phyloP scores from a whole-genome alignment of 1,139 yeast genomes.

The Pichia sp. region DNA sequence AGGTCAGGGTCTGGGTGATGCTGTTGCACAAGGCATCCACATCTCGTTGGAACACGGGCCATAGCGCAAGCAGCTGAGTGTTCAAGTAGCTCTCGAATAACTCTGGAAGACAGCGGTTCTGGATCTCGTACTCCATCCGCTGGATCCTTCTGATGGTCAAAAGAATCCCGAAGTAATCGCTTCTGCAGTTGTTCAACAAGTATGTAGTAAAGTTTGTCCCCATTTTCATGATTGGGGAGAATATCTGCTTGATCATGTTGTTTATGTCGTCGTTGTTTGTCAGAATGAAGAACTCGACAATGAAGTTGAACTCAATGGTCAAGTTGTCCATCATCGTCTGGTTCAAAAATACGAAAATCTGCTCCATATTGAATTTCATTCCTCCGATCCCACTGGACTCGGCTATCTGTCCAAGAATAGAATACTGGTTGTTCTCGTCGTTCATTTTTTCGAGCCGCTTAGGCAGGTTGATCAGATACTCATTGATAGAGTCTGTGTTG shows the following conservation, averaged over 20 bases:
- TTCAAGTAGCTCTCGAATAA: slow-evolving; percentile 71
- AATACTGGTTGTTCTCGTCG: slow-evolving; percentile 47
- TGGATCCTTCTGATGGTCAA: slow-evolving; percentile 75
- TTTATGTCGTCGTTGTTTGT: slow-evolving; percentile 39
- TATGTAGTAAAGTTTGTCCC: slow-evolving; percentile 51
- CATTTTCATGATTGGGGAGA: slow-evolving; percentile 47
- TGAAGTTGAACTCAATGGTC: slow-evolving; percentile 70
- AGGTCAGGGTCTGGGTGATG: slow-evolving; percentile 42
- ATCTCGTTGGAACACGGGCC: slow-evolving; percentile 82
- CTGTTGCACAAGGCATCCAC: slow-evolving; percentile 75
- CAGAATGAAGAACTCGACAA: slow-evolving; percentile 64
- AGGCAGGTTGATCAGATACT: slow-evolving; percentile 28
- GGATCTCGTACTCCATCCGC: slow-evolving; percentile 57
- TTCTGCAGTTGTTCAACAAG: slow-evolving; percentile 35
- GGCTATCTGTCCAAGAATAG: slow-evolving; percentile 81
- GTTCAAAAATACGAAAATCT: slow-evolving; percentile 68
- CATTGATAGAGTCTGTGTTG: slow-evolving; percentile 23
- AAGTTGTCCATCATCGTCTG: slow-evolving; percentile 73
- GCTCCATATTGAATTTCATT: slow-evolving; percentile 64
- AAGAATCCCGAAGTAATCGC: slow-evolving; percentile 74
- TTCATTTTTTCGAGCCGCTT: slow-evolving; percentile 25
- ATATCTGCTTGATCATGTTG: slow-evolving; percentile 44
- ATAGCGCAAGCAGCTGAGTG: slow-evolving; percentile 58
- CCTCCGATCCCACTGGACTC: slow-evolving; percentile 50
- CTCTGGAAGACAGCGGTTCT: slow-evolving; percentile 57